Conservation (phyloP, 306 rosid species). For the Vachellia pachyceras region DNA sequence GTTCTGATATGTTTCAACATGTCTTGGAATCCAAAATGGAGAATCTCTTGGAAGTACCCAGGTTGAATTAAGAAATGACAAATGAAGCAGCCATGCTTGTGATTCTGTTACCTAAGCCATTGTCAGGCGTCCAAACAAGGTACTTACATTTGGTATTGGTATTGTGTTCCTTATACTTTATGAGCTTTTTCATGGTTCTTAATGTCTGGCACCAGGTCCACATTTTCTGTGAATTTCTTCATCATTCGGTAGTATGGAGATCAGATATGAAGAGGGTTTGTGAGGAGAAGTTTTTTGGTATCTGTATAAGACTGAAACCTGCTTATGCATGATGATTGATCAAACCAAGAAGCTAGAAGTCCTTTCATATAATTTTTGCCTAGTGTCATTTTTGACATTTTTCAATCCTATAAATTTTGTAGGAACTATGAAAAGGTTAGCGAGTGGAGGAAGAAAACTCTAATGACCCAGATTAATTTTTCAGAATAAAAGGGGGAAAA, state of each 20-base stretch:
- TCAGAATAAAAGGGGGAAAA: no score
- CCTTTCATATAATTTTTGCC: slow-evolving; percentile 56
- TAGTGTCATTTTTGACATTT: slow-evolving; percentile 9
- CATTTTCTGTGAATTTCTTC: slow-evolving; percentile 71
- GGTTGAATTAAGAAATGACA: slow-evolving; percentile 66
- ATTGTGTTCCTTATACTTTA: slow-evolving; percentile 31
- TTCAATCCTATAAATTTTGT: slow-evolving; percentile 31
- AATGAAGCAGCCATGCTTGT: slow-evolving; percentile 68
- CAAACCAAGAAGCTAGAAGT: slow-evolving; percentile 61
- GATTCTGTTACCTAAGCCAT: slow-evolving; percentile 87
- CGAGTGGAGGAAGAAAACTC: not conserved
- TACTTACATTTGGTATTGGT: slow-evolving; percentile 57
- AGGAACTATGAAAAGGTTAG: not conserved
- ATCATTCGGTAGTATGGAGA: slow-evolving; percentile 67
- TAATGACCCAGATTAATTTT: no score
- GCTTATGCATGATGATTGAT: slow-evolving; percentile 65
- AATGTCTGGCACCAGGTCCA: slow-evolving; percentile 68
- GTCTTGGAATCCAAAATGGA: slow-evolving; percentile 54
- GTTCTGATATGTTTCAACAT: slow-evolving; percentile 56
- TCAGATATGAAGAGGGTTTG: slow-evolving; percentile 66
- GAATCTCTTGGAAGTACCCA: slow-evolving; percentile 67
- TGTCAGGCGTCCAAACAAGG: slow-evolving; percentile 63
- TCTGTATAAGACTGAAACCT: slow-evolving; percentile 66
- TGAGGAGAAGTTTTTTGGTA: slow-evolving; percentile 39
- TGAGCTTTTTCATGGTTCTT: slow-evolving; percentile 49